These are phyloP conservation scores for Exophiala calicioides DNA, from an alignment of 2,329 filamentous ascomycete species.

Conservation along the genomic window DNA sequence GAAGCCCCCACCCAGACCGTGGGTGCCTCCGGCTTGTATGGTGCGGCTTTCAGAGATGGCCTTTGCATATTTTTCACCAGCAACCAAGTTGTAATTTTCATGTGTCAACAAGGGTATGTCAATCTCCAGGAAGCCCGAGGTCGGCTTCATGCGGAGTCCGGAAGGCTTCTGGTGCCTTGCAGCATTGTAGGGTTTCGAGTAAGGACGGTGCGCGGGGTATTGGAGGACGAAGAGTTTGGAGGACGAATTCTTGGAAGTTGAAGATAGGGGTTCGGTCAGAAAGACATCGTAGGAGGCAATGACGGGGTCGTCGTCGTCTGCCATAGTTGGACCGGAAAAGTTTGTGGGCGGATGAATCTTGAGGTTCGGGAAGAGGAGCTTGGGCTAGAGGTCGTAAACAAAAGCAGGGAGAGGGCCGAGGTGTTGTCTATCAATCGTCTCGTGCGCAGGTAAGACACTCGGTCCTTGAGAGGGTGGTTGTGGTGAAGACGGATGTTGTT, in stretches of 20 bases:
- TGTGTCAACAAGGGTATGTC: constrained; percentile 80
- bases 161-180: constrained; percentile 59
- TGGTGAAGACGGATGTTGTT: too few species aligned
- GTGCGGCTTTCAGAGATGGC: constrained; percentile 61
- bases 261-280: constrained; percentile 61
- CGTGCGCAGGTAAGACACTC: too few species aligned
- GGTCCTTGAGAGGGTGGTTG: too few species aligned
- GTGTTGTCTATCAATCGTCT: too few species aligned
- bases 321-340: constrained; percentile 9
- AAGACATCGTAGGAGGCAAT: constrained; percentile 79
- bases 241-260: constrained; percentile 3
- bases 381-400: background rate
- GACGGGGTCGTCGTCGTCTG: constrained; percentile 61
- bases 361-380: background rate
- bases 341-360: background rate
- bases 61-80: constrained; percentile 80
- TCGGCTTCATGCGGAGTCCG: constrained; percentile 78
- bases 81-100: constrained; percentile 76
- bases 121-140: constrained; percentile 82
- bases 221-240: constrained; percentile 76
- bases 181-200: constrained; percentile 64
- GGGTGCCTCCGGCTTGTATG: constrained; percentile 63
- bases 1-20: constrained; percentile 73
- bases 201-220: constrained; percentile 73
- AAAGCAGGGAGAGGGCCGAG: too few species aligned